Evolutionary conservation across 148 eudicot species (phyloP), one percentile per base, ranked within the genome.

Genomic region (Vaccinium darrowii): DNA sequence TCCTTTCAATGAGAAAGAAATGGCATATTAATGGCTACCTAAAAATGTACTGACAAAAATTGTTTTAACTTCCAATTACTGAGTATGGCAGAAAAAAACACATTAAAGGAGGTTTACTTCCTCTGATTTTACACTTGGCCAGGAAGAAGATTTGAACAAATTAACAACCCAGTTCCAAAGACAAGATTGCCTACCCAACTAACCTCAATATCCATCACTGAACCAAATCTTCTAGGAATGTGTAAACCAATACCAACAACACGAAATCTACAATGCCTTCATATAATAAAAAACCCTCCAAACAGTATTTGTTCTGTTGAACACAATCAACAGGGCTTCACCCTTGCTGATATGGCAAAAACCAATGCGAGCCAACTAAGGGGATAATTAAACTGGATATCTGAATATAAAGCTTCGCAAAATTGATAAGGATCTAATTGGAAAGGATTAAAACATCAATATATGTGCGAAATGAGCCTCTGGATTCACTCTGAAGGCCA

Each of bases 331-430:
- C 63, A 54, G 81, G 63, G 4, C 7, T 79, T 79, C 81, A 13
- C 47, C 80, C 14, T 79, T 52, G 63, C 63, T 50, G 33, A n/a
- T 77, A 53, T 10, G 21, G 80, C 16, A 77, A 77, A 54, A 79
- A 36, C 39, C 39, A 4, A 43, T 43, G 47, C 47, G 47, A 43
- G 4, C 81, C 62, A 79, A 54, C 47, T 79, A 27, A 53, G 16
- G 65, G 1, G 43, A 54, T 9, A 25, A 53, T 8, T 79, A 51
- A 52, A 27, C 27, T 30, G 57, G n/a, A 9, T 47, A 50, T 15
- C 27, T 30, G 79, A n/a, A 9, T 47, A 50, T 11, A 49, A 10
- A 25, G 58, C 21, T n/a, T 4, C 13, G 5, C 25, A 49, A 50
- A 19, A 8, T 23, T 77, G 15, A 77, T 10, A 15, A 11, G 8